Conservation (phyloP, 352 stramenopile species). For the Halophytophthora batemanensis region DNA sequence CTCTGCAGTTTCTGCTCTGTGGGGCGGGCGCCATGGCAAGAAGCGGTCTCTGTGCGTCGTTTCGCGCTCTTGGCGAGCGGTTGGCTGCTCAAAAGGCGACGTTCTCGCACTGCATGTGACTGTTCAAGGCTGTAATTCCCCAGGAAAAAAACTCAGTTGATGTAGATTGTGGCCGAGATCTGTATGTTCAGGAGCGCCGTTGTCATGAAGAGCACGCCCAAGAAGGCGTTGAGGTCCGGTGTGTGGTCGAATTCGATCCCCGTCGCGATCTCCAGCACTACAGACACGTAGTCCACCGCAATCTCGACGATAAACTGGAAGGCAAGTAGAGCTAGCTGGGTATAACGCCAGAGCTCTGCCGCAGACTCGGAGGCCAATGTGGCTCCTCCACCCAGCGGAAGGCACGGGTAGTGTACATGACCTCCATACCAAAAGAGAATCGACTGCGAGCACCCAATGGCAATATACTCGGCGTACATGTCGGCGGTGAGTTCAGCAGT, state of each 20-base stretch:
- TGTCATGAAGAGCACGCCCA: conserved; percentile 24
- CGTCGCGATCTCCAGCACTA: conserved; percentile 26
- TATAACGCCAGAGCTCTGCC: conserved; percentile 8
- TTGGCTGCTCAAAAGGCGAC: background rate
- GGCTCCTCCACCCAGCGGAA: conserved; percentile 2
- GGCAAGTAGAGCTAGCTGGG: conserved; percentile 13
- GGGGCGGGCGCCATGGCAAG: conserved; percentile 3
- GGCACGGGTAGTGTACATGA: conserved; percentile 29
- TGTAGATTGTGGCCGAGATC: conserved; percentile 27
- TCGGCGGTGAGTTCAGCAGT: conserved; percentile 38
- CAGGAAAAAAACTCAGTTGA: conserved; percentile 6
- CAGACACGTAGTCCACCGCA: conserved; percentile 26
- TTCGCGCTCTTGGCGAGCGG: conserved; percentile 1
- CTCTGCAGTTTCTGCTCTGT: background rate
- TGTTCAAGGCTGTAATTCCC: background rate
- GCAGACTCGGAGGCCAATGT: background rate
- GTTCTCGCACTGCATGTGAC: background rate
- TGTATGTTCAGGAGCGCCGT: conserved; percentile 28
- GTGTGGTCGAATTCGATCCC: conserved; percentile 26
- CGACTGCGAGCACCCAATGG: conserved; percentile 40
- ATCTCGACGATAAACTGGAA: conserved; percentile 25
- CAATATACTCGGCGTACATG: conserved; percentile 56
- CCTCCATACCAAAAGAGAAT: conserved; percentile 37
- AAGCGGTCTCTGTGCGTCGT: too few relatives aligned
- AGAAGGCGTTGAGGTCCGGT: conserved; percentile 20